A percentile compares a stretch with the other conserved stretches of the same genome.
Conservation (phyloP, 805 yeast genomes). For the Metahyphopichia silvanorum region DNA sequence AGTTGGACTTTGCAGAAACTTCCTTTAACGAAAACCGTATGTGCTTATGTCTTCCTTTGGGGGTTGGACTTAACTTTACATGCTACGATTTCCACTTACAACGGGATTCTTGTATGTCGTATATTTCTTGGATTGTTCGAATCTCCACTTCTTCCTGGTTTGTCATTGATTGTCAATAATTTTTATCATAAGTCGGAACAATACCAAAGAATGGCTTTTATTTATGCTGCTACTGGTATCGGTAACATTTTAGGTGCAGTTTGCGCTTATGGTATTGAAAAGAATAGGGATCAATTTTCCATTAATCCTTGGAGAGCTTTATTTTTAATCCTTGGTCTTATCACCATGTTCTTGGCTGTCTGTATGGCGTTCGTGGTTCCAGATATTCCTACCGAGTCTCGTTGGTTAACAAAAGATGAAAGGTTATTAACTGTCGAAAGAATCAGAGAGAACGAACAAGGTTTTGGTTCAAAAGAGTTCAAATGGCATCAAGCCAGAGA, state of each 20-base stretch:
- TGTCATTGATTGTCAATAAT: not conserved
- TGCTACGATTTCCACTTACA: constrained; percentile 2
- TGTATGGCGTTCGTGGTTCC: constrained; percentile 45
- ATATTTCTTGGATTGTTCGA: not conserved
- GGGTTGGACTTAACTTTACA: constrained; percentile 13
- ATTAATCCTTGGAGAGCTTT: constrained; percentile 59
- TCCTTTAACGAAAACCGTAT: constrained; percentile 16
- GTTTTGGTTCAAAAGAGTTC: constrained; percentile 38
- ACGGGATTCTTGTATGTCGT: not conserved
- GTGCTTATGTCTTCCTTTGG: constrained; percentile 12
- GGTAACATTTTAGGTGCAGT: constrained; percentile 47
- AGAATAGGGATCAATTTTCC: constrained; percentile 36
- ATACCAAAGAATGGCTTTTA: constrained; percentile 44
- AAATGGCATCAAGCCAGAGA: constrained; percentile 35
- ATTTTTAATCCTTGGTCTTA: constrained; percentile 57
- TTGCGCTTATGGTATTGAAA: constrained; percentile 52
- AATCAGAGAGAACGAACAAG: constrained; percentile 34
- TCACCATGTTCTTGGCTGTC: constrained; percentile 52
- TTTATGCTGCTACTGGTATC: constrained; percentile 33
- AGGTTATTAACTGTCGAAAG: constrained; percentile 30
- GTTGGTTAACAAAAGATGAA: constrained; percentile 18
- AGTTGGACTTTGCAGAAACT: constrained; percentile 11
- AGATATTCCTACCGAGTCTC: constrained; percentile 28
- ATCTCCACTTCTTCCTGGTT: not conserved
- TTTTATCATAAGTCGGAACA: constrained; percentile 25